phyloP scores from a whole-genome alignment of 1,284 basidiomycete genomes.

The Inonotus obliquus region DNA sequence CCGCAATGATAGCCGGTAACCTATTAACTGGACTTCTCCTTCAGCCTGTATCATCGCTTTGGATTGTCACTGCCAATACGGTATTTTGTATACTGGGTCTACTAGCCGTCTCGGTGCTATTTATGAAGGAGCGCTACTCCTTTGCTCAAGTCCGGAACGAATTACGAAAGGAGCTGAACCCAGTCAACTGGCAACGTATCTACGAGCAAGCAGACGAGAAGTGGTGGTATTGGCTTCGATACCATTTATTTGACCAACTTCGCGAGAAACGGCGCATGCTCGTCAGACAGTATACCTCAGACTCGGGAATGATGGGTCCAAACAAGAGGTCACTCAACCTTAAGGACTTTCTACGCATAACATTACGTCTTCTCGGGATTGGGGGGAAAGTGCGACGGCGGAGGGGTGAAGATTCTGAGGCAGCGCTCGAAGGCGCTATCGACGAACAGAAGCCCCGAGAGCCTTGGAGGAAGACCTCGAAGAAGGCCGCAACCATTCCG shows the following conservation, averaged over 20 bases:
- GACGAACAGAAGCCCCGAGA: not conserved
- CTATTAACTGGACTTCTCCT: not conserved
- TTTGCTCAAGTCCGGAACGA: constrained; percentile 8
- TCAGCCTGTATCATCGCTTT: not conserved
- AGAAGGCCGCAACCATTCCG: not conserved
- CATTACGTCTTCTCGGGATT: not conserved
- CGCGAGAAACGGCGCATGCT: constrained; percentile 2
- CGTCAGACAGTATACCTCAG: not conserved
- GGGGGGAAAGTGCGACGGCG: not conserved
- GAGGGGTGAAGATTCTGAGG: constrained; percentile 2
- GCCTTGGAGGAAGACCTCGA: not conserved
- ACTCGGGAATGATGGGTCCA: not conserved
- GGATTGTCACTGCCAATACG: constrained; percentile 15
- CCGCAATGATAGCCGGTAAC: not conserved
- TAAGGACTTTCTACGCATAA: not conserved
- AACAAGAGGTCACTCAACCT: not conserved
- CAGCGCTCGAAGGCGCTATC: not conserved
- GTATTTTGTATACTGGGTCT: constrained; percentile 12
- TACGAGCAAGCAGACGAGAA: not conserved
- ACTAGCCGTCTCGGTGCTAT: constrained; percentile 9
- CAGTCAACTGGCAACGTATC: not conserved
- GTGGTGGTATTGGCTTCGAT: constrained; percentile 9
- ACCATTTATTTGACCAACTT: constrained; percentile 11
- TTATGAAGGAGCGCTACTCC: constrained; percentile 10
- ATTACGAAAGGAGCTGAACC: constrained; percentile 1